phyloP scores from a whole-genome alignment of 352 stramenopile genomes.

The Globisporangium takayamanum region DNA sequence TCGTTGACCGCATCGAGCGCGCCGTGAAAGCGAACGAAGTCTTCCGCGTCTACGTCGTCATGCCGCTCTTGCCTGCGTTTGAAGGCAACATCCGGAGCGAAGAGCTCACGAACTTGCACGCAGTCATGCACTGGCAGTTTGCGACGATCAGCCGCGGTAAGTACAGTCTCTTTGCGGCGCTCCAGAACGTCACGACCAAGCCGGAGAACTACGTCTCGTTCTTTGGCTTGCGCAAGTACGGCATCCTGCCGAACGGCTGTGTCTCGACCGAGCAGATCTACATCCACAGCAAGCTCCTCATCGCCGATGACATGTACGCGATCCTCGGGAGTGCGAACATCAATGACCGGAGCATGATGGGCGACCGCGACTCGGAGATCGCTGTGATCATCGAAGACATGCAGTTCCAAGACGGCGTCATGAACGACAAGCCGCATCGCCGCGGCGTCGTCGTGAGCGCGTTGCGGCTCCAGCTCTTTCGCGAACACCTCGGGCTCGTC shows the following conservation, averaged over 20 bases:
- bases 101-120: slow-evolving; percentile 79
- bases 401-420: slow-evolving; percentile 66
- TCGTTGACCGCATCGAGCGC: slow-evolving; percentile 77
- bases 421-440: slow-evolving; percentile 68
- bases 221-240: slow-evolving; percentile 80
- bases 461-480: slow-evolving; percentile 75
- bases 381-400: slow-evolving; percentile 80
- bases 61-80: slow-evolving; percentile 79
- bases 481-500: slow-evolving; percentile 66
- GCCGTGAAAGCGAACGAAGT: slow-evolving; percentile 63
- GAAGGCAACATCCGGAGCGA: slow-evolving; percentile 80
- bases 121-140: slow-evolving; percentile 89
- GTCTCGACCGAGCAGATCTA: slow-evolving; percentile 89
- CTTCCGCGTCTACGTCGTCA: slow-evolving; percentile 83
- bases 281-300: slow-evolving; percentile 89
- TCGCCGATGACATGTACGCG: slow-evolving; percentile 85
- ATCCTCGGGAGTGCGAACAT: slow-evolving; percentile 95
- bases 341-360: slow-evolving; percentile 93
- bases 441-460: slow-evolving; percentile 54
- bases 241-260: slow-evolving; percentile 70
- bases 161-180: slow-evolving; percentile 66
- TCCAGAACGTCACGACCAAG: slow-evolving; percentile 53
- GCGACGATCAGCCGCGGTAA: slow-evolving; percentile 76
- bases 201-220: slow-evolving; percentile 80
- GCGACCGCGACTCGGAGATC: slow-evolving; percentile 87